Percentiles rank a stretch among this genome's conserved stretches.
These are phyloP conservation scores for Carex sylvatica DNA, from an alignment of 202 grass and related monocot species.

Conservation along the genomic window DNA sequence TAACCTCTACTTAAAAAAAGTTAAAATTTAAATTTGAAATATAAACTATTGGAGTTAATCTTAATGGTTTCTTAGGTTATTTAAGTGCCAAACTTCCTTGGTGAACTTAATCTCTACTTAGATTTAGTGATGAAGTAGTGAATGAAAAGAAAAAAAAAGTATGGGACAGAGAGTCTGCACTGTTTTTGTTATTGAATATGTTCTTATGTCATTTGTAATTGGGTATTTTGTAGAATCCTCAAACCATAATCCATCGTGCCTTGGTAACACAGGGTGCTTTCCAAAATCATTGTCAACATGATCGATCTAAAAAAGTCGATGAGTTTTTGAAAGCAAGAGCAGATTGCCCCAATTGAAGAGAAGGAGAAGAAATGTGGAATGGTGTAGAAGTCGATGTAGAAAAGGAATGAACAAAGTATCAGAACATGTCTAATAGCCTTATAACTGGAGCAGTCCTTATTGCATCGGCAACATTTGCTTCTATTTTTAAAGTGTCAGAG, in stretches of 20 bases:
- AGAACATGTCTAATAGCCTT: constrained; percentile 49
- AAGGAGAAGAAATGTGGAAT: neutral
- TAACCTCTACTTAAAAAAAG: neutral
- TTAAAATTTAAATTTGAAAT: neutral
- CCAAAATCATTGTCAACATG: constrained; percentile 41
- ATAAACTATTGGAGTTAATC: neutral
- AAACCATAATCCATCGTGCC: constrained; percentile 41
- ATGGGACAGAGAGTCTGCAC: neutral
- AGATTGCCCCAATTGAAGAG: neutral
- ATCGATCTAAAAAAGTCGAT: neutral
- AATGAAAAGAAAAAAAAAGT: neutral
- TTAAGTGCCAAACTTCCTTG: neutral
- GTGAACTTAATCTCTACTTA: neutral
- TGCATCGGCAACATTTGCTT: constrained; percentile 57
- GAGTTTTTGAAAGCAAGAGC: neutral
- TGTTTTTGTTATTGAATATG: neutral
- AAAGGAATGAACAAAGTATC: constrained; percentile 51
- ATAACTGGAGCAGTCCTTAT: constrained; percentile 52
- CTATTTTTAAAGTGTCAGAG: constrained; percentile 51
- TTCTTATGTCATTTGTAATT: neutral
- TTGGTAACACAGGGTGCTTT: constrained; percentile 44
- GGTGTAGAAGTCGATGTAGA: neutral
- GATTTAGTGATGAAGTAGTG: neutral
- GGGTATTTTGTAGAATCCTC: constrained; percentile 44
- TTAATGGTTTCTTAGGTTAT: neutral